Percentiles rank a stretch among this genome's conserved stretches.
phyloP scores from a whole-genome alignment of 352 stramenopile species.

The Halophytophthora polymorphica region DNA sequence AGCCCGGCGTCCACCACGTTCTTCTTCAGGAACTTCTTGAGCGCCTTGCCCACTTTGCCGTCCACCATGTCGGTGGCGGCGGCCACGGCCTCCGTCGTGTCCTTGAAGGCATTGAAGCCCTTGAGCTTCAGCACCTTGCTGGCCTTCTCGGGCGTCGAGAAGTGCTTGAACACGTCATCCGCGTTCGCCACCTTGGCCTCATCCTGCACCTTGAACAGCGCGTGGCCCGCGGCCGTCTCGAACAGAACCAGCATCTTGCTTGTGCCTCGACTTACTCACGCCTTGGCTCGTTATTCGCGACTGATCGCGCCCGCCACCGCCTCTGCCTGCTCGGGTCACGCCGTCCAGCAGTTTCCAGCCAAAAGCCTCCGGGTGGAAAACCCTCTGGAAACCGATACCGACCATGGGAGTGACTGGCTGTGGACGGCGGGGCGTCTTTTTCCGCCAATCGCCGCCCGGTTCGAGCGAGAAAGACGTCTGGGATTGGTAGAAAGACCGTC shows the following conservation, averaged over 20 bases:
- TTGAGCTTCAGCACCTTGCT: slow-evolving; percentile 93
- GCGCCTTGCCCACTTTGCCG: slow-evolving; percentile 95
- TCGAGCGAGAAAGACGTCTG: not conserved
- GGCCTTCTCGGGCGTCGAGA: slow-evolving; percentile 88
- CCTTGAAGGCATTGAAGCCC: slow-evolving; percentile 98
- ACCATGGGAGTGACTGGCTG: slow-evolving; percentile 33
- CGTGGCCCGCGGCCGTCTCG: slow-evolving; percentile 98
- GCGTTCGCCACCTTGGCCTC: slow-evolving; percentile 89
- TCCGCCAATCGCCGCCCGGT: slow-evolving; percentile 14
- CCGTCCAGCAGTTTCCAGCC: not conserved
- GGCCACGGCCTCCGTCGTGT: slow-evolving; percentile 97
- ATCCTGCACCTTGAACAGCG: slow-evolving; percentile 98
- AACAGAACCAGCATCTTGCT: slow-evolving; percentile 97
- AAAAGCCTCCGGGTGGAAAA: not conserved
- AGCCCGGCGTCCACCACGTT: slow-evolving; percentile 93
- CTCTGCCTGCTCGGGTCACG: not conserved
- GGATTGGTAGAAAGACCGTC: slow-evolving; percentile 18
- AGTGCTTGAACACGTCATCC: slow-evolving; percentile 92
- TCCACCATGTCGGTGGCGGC: slow-evolving; percentile 97
- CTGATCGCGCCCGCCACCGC: slow-evolving; percentile 14
- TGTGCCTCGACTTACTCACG: slow-evolving; percentile 2
- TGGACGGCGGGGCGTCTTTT: slow-evolving; percentile 11
- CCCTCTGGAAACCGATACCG: slow-evolving; percentile 10
- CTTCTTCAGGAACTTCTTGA: slow-evolving; percentile 99
- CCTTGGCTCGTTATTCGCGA: slow-evolving; percentile 23